phyloP scores from a whole-genome alignment of 352 stramenopile genomes.

The Phytophthora boehmeriae region DNA sequence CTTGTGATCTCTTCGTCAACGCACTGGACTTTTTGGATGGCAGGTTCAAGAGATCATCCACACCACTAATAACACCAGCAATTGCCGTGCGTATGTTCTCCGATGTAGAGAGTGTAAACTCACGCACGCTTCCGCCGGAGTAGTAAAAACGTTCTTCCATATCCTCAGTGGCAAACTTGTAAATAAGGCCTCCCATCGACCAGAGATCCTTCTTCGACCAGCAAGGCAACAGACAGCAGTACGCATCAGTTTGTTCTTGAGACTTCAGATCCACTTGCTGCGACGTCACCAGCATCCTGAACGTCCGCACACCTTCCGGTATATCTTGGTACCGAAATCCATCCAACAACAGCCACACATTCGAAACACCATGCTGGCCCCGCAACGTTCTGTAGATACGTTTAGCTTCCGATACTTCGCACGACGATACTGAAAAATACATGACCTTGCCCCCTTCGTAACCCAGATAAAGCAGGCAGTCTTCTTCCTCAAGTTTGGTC shows the following conservation, averaged over 20 bases:
- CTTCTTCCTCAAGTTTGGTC: constrained; percentile 4
- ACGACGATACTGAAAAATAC: constrained; percentile 3
- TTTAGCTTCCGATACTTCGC: not conserved
- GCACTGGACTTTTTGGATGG: too few species aligned
- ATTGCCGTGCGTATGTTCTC: constrained; percentile 2
- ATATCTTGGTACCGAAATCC: constrained; percentile 9
- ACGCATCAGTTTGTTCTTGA: constrained; percentile 7
- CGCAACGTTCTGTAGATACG: constrained; percentile 1
- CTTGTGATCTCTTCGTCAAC: too few species aligned
- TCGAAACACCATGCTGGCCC: not conserved
- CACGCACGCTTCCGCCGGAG: constrained; percentile 18
- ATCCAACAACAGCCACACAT: constrained; percentile 17
- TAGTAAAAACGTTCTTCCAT: constrained; percentile 20
- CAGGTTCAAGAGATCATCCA: constrained; percentile 12
- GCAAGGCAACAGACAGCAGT: constrained; percentile 20
- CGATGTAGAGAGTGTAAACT: constrained; percentile 10
- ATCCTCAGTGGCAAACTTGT: not conserved
- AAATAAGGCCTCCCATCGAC: not conserved
- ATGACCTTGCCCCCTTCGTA: constrained; percentile 18
- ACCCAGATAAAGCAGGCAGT: constrained; percentile 12
- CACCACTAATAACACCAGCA: constrained; percentile 1
- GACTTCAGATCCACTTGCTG: constrained; percentile 23
- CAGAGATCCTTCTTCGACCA: constrained; percentile 15
- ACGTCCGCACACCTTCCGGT: constrained; percentile 9
- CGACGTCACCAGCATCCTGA: constrained; percentile 30